Conservation (phyloP, 345 rosid genomes). For the Laguncularia racemosa region DNA sequence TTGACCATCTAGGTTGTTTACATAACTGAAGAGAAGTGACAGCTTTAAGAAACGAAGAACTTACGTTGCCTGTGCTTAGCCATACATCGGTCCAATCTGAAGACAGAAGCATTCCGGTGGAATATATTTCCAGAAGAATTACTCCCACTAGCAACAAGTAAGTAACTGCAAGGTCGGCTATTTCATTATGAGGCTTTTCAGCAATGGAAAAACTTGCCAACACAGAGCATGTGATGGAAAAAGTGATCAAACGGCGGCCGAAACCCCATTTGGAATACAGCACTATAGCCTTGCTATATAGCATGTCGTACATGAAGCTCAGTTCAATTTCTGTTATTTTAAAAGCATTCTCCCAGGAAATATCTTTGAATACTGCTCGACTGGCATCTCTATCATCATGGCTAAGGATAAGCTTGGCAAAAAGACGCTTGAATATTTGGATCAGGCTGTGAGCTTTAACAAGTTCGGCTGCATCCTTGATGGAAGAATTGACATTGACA, state of each 20-base stretch:
- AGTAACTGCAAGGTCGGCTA: conserved; percentile 11
- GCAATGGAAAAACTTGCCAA: conserved; percentile 1
- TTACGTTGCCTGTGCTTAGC: not conserved
- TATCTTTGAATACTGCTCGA: not conserved
- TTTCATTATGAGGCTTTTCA: not conserved
- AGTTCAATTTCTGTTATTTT: conserved; percentile 32
- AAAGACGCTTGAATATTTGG: conserved; percentile 29
- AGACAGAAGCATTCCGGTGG: not conserved
- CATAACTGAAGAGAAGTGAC: not conserved
- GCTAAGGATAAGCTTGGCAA: conserved; percentile 28
- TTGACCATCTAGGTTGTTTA: conserved; percentile 1
- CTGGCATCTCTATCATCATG: conserved; percentile 9
- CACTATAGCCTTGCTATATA: conserved; percentile 38
- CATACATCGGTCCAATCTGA: conserved; percentile 14
- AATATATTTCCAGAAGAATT: conserved; percentile 9
- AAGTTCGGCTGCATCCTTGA: not conserved
- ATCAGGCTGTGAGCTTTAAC: conserved; percentile 16
- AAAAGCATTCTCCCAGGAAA: conserved; percentile 13
- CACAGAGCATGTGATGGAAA: not conserved
- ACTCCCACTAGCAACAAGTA: conserved; percentile 12
- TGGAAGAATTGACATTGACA: no score
- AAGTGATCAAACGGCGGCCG: conserved; percentile 12
- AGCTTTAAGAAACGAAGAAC: no score
- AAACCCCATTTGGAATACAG: conserved; percentile 8
- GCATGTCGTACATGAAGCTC: conserved; percentile 30